Base-by-base conservation (phyloP, 441 rosid genomes). In the Geranium incanum region DNA sequence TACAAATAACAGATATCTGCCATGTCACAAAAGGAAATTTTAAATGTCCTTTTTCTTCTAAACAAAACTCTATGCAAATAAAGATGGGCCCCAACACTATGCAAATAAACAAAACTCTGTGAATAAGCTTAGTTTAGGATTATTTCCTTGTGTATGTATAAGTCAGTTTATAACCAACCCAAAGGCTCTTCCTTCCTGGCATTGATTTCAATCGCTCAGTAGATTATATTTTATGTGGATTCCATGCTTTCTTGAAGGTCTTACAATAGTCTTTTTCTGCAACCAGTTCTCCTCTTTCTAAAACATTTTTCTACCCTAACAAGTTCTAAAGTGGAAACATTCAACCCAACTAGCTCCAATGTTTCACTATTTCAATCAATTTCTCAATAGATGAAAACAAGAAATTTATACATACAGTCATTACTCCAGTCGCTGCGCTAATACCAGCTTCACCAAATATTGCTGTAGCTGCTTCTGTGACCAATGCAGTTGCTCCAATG, bases 401-500 rank as follows among this genome's bases (percentile, higher is more conserved):
- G 21, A 50, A 33, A 50, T 28, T 67, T 55, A 75, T 73, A 84
- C 96, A 8, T 86, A 95, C 99, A 63, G 96, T 95, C 99, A 95
- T 95, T 71, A 95, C 84, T 83, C 98, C 98, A 76, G 99, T 95
- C 74, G 99, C 99, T 21, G 98, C 99, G 82, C 86, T 92, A 80
- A 95, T 91, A 80, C 99, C 99, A 78, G 99, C 99, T 87, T 92
- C 99, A 72, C 99, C 99, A 88, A 92, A 95, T 77, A 95, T 85
- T 71, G 97, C 86, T 52, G 99, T 95, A 74, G 99, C 99, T 55
- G 99, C 98, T 52, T 95, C 97, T 2, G 99, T 95, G 77, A 92
- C 99, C 70, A 95, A 81, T 72, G 98, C 99, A 78, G 99, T 95
- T 75, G 99, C 98, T 82, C 93, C 99, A 81, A 95, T 95, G 81